A percentile compares a stretch with the other conserved stretches of the same genome.
phyloP scores from a whole-genome alignment of 2,329 filamentous ascomycete species.

The Arthrobotrys musiformis region DNA sequence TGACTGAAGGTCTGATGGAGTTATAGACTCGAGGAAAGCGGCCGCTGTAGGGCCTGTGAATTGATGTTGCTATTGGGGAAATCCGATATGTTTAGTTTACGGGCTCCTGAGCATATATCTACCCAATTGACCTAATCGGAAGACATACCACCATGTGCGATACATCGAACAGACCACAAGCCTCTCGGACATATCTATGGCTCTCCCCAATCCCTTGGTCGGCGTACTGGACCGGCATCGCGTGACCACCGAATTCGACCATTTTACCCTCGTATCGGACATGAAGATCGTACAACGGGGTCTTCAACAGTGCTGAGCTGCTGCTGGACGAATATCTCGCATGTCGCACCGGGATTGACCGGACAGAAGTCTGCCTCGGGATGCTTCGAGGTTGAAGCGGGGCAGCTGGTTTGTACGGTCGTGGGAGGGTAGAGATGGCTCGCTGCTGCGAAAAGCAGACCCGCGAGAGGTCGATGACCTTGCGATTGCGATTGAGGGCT shows the following conservation, averaged over 20 bases:
- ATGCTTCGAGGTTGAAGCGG: slow-evolving; percentile 7
- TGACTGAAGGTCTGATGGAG: slow-evolving; percentile 76
- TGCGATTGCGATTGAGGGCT: slow-evolving; percentile 38
- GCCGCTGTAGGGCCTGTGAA: slow-evolving; percentile 83
- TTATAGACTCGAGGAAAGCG: slow-evolving; percentile 83
- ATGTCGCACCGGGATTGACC: slow-evolving; percentile 26
- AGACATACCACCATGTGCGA: slow-evolving; percentile 80
- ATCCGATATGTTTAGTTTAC: slow-evolving; percentile 3
- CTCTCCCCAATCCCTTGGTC: slow-evolving; percentile 81
- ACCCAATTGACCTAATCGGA: neutral
- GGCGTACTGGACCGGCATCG: slow-evolving; percentile 91
- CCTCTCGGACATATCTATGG: slow-evolving; percentile 86
- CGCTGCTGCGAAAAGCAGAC: slow-evolving; percentile 33
- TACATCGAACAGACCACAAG: slow-evolving; percentile 93
- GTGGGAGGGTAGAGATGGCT: slow-evolving; percentile 27
- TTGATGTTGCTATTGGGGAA: slow-evolving; percentile 39
- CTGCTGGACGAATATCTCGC: slow-evolving; percentile 51
- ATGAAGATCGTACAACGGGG: slow-evolving; percentile 82
- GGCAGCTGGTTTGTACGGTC: slow-evolving; percentile 19
- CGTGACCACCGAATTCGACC: slow-evolving; percentile 93
- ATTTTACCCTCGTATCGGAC: slow-evolving; percentile 85
- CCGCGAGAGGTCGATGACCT: slow-evolving; percentile 32
- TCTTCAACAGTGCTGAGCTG: slow-evolving; percentile 68
- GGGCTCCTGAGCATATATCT: neutral
- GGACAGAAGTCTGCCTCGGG: slow-evolving; percentile 1